Conservation (phyloP, 1,139 yeast genomes). For the Yarrowia galli region DNA sequence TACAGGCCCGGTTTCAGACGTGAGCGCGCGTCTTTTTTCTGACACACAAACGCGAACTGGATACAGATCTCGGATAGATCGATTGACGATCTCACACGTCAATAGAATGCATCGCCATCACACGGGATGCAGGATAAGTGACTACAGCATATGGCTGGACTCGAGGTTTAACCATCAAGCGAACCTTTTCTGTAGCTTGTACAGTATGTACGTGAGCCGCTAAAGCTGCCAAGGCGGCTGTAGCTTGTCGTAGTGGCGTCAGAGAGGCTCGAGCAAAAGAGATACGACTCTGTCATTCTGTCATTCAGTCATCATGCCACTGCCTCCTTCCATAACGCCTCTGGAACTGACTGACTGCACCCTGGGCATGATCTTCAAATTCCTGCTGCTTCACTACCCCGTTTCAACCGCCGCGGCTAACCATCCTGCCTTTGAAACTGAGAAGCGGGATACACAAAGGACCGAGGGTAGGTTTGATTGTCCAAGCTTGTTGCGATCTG, state of each 20-base stretch:
- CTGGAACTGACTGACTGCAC: background rate
- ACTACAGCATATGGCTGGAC: background rate
- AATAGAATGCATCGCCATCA: background rate
- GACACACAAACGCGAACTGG: background rate
- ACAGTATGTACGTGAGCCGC: background rate
- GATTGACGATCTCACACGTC: background rate
- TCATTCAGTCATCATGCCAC: no score
- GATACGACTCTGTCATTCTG: background rate
- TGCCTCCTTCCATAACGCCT: background rate
- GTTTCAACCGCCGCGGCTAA: constrained; percentile 24
- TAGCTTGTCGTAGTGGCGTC: background rate
- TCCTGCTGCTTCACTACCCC: background rate
- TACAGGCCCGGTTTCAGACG: background rate
- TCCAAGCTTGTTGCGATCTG: constrained; percentile 25
- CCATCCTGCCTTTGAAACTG: background rate
- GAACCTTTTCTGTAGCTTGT: constrained; percentile 1
- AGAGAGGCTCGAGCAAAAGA: background rate
- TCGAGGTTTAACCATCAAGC: background rate
- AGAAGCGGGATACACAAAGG: constrained; percentile 1
- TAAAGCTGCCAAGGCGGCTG: constrained; percentile 2
- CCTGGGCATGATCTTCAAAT: background rate
- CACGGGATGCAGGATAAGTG: background rate
- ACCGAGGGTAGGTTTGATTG: constrained; percentile 17
- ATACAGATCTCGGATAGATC: background rate
- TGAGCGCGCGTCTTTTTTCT: background rate